These are phyloP conservation scores for Reticulascus tulasneorum DNA, from an alignment of 2,329 filamentous ascomycete genomes.

Conservation along the genomic window DNA sequence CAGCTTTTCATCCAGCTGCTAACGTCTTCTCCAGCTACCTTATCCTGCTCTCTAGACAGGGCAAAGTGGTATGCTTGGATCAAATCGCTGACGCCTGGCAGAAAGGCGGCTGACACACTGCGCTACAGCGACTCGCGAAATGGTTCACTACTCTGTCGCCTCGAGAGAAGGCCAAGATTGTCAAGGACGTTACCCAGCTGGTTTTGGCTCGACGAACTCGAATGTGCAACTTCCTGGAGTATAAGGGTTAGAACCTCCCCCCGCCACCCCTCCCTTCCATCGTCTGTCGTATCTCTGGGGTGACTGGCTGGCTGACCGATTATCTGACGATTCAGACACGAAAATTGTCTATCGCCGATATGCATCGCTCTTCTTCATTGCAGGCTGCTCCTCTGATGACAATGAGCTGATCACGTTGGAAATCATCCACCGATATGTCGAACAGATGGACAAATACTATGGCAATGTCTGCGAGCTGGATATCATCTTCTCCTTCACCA, in stretches of 20 bases:
- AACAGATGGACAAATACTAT: constrained; percentile 99
- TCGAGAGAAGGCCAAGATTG: constrained; percentile 98
- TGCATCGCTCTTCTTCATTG: constrained; percentile 98
- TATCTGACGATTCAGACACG: constrained; percentile 60
- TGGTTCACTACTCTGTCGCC: constrained; percentile 98
- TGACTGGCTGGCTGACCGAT: background rate
- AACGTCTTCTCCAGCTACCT: constrained; percentile 65
- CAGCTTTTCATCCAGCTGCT: constrained; percentile 3
- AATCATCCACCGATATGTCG: constrained; percentile 97
- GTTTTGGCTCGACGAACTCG: constrained; percentile 92
- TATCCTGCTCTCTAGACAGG: constrained; percentile 94
- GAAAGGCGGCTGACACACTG: background rate
- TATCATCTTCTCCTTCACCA: constrained; percentile 99
- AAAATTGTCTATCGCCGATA: constrained; percentile 99
- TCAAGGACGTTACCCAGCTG: constrained; percentile 98
- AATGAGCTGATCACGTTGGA: constrained; percentile 98
- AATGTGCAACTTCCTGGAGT: constrained; percentile 99
- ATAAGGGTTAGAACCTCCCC: constrained; percentile 69
- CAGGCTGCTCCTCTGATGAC: constrained; percentile 92
- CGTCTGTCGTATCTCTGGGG: background rate
- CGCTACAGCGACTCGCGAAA: constrained; percentile 83
- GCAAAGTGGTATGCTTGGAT: constrained; percentile 81
- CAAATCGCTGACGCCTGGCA: background rate
- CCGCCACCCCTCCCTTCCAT: background rate
- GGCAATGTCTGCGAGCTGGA: constrained; percentile 99